phyloP scores from a whole-genome alignment of 768 basidiomycete genomes.

The Fistulinella prunicolor region DNA sequence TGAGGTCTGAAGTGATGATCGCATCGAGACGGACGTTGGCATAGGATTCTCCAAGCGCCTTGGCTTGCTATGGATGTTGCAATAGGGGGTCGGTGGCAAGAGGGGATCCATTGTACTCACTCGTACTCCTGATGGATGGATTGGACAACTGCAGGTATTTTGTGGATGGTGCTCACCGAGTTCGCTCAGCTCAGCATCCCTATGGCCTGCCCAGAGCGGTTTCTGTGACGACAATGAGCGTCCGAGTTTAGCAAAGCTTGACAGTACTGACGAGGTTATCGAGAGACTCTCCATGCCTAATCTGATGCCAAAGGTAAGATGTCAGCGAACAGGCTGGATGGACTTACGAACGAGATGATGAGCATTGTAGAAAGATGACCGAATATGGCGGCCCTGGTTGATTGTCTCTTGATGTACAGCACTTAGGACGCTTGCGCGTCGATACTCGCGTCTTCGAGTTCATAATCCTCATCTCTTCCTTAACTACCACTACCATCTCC shows the following conservation, averaged over 20 bases:
- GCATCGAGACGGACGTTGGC: slow-evolving; percentile 45
- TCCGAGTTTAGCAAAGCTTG: background rate
- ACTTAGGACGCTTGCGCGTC: slow-evolving; percentile 18
- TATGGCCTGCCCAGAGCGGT: slow-evolving; percentile 71
- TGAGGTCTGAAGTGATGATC: slow-evolving; percentile 65
- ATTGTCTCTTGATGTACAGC: background rate
- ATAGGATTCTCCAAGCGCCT: slow-evolving; percentile 56
- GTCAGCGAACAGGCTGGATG: background rate
- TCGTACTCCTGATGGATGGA: slow-evolving; percentile 46
- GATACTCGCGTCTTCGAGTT: slow-evolving; percentile 28
- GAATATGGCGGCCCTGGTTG: too few relatives aligned
- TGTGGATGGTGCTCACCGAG: slow-evolving; percentile 50
- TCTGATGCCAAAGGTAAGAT: slow-evolving; percentile 34
- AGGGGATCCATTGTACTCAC: slow-evolving; percentile 30
- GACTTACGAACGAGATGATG: slow-evolving; percentile 27
- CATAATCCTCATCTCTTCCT: slow-evolving; percentile 10
- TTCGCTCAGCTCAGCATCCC: slow-evolving; percentile 68
- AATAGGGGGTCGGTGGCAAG: background rate
- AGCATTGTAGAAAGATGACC: slow-evolving; percentile 11
- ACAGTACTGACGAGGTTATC: slow-evolving; percentile 60
- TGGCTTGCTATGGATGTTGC: slow-evolving; percentile 51
- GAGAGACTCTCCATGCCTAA: slow-evolving; percentile 75
- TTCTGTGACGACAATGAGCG: slow-evolving; percentile 29
- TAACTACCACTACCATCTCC: background rate
- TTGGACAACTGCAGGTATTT: slow-evolving; percentile 1